Base-by-base conservation (phyloP, 2,329 filamentous ascomycete genomes). In the Annulohypoxylon truncatum region DNA sequence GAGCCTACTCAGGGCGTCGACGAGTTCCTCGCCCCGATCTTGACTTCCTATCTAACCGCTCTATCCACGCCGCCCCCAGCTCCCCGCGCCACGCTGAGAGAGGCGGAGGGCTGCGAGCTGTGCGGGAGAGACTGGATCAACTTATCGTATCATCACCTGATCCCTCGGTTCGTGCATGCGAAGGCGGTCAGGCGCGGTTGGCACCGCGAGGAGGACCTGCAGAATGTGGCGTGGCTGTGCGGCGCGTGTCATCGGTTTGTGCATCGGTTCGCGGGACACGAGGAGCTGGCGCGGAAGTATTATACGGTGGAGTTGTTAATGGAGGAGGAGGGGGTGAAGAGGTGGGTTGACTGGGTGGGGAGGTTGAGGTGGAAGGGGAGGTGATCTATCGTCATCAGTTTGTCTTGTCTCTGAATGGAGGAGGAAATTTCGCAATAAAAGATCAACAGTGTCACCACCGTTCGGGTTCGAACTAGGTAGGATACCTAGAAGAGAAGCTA, bases 201-300 rank as follows among this genome's bases (percentile, higher is more conserved):
- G 93, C 92, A 94, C 80, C 85, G 85, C 2, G 87, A 89, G 67
- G 91, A 92, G 77, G 87, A 89, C 79, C 77, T 96, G 77, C 88
- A 92, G 73, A 93, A 89, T 75, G 93, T 96, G 18, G 93, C 93
- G 10, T 96, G 93, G 93, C 79, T 97, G 70, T 96, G 93, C 78
- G 84, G 92, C 52, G 91, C 92, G 2, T 97, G 93, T 74, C 93
- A 97, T 81, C 87, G 85, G 42, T 94, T 93, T 76, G 92, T 96
- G 76, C 93, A 96, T 81, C 82, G 87, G 38, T 87, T 94, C 74
- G 90, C 88, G 31, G 83, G 80, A 3, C 93, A 96, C 75, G 93
- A 96, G 83, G 92, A 92, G 72, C 79, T 97, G 71, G 93, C 93
- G 12, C 83, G 85, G 71, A 81, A 89, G 57, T 93, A 85, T 76